Percentiles rank a stretch among this genome's conserved stretches.
Evolutionary conservation across 257 asterid species (phyloP).

Genomic region (Nicotiana undulata): DNA sequence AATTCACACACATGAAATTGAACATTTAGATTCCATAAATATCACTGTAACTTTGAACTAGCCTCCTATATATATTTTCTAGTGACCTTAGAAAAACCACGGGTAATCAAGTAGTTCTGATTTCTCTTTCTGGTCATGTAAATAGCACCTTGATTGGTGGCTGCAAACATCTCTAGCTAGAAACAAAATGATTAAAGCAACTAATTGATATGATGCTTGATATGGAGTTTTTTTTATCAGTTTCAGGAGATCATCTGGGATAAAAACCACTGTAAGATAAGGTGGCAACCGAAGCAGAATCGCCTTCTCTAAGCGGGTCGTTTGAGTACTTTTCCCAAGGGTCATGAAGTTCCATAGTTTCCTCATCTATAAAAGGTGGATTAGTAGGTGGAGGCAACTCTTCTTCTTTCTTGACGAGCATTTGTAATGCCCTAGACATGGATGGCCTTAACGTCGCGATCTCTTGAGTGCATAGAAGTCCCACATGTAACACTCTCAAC

Average conservation of each 20-base stretch:
- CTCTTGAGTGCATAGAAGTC: constrained; percentile 34
- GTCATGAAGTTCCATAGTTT: constrained; percentile 26
- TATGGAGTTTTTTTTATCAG: not conserved
- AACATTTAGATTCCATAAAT: not conserved
- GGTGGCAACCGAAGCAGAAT: constrained; percentile 22
- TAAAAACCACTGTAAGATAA: constrained; percentile 25
- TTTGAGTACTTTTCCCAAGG: constrained; percentile 10
- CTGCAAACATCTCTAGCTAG: too few species aligned
- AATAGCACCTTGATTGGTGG: too few species aligned
- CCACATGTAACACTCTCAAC: constrained; percentile 25
- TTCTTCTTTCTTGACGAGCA: constrained; percentile 30
- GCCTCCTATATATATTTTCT: not conserved
- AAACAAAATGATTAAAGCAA: not conserved
- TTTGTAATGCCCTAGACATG: constrained; percentile 23
- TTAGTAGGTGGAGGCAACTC: constrained; percentile 25
- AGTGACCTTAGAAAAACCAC: not conserved
- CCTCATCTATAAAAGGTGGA: constrained; percentile 31
- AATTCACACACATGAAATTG: not conserved
- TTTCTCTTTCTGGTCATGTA: not conserved
- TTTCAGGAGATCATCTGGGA: constrained; percentile 17
- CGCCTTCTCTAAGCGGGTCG: not conserved
- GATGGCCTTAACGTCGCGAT: constrained; percentile 24
- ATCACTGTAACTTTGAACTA: not conserved
- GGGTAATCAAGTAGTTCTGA: not conserved
- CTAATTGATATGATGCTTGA: not conserved